A percentile compares a stretch with the other conserved stretches of the same genome.
Conservation (phyloP, 257 asterid genomes). For the Capsicum pubescens region DNA sequence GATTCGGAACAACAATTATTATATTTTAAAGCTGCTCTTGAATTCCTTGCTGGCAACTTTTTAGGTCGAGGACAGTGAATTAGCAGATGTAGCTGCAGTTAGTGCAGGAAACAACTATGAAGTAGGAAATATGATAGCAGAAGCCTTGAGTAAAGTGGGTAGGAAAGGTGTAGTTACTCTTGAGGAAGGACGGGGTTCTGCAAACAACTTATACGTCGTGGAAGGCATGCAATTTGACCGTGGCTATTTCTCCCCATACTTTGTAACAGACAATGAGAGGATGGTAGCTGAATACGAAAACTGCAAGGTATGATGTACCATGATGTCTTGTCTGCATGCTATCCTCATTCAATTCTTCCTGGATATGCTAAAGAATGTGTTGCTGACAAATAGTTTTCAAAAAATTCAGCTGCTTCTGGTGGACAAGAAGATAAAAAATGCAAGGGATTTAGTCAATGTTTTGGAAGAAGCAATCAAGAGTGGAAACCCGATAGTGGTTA, state of each 20-base stretch:
- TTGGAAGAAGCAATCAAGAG: constrained; percentile 95
- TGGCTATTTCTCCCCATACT: constrained; percentile 91
- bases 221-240: constrained; percentile 99
- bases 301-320: constrained; percentile 73
- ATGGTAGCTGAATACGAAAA: constrained; percentile 93
- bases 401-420: constrained; percentile 70
- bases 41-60: not conserved
- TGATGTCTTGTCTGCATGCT: not conserved
- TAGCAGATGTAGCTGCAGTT: constrained; percentile 98
- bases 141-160: constrained; percentile 96
- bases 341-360: not conserved
- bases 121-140: constrained; percentile 94
- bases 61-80: constrained; percentile 93
- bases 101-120: constrained; percentile 98
- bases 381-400: not conserved
- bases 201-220: constrained; percentile 79
- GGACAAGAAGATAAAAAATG: constrained; percentile 93
- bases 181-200: constrained; percentile 95
- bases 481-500: constrained; percentile 72
- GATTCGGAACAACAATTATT: not conserved
- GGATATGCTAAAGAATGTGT: not conserved
- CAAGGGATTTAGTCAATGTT: constrained; percentile 78
- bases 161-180: constrained; percentile 98
- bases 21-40: not conserved
- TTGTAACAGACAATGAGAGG: constrained; percentile 91